Percentiles rank a stretch among this genome's conserved stretches.
Conservation (phyloP, 2,329 filamentous ascomycete species). For the Penicillium sp. region DNA sequence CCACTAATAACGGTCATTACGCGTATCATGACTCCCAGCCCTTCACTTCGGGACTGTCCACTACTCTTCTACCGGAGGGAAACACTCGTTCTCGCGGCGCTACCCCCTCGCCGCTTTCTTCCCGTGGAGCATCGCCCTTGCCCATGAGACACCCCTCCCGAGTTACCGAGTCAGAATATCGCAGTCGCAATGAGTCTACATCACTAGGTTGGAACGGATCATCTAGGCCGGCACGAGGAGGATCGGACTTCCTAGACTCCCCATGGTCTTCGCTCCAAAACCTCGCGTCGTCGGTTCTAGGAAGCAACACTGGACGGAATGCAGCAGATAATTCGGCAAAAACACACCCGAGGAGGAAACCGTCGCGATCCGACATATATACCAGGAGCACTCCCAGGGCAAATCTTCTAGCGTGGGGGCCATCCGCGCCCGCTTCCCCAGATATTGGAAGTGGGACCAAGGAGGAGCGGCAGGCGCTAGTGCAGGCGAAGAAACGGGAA, state of each 20-base stretch:
- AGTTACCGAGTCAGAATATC: constrained; percentile 26
- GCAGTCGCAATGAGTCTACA: constrained; percentile 20
- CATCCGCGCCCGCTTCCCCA: constrained; percentile 31
- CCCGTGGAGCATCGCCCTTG: constrained; percentile 39
- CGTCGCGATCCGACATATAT: constrained; percentile 37
- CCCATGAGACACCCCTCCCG: constrained; percentile 41
- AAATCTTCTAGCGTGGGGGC: constrained; percentile 43
- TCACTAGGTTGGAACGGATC: constrained; percentile 29
- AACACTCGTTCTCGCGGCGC: constrained; percentile 39
- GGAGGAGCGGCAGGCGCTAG: constrained; percentile 47
- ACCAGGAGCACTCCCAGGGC: constrained; percentile 27
- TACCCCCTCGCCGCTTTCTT: constrained; percentile 42
- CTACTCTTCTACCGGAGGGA: constrained; percentile 22
- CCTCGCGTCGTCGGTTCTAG: constrained; percentile 50
- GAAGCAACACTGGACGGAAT: constrained; percentile 37
- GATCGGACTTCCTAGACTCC: constrained; percentile 44
- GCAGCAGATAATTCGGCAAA: constrained; percentile 29
- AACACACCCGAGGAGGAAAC: constrained; percentile 35
- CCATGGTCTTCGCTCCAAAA: constrained; percentile 53
- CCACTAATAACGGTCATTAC: constrained; percentile 21
- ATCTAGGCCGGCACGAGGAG: constrained; percentile 25
- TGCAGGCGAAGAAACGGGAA: constrained; percentile 52
- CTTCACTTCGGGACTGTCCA: constrained; percentile 33
- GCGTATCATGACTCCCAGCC: constrained; percentile 28
- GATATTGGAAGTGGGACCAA: constrained; percentile 41